Evolutionary conservation across 139 green algal species (phyloP).

Genomic region (Astrephomene gubernaculifera): DNA sequence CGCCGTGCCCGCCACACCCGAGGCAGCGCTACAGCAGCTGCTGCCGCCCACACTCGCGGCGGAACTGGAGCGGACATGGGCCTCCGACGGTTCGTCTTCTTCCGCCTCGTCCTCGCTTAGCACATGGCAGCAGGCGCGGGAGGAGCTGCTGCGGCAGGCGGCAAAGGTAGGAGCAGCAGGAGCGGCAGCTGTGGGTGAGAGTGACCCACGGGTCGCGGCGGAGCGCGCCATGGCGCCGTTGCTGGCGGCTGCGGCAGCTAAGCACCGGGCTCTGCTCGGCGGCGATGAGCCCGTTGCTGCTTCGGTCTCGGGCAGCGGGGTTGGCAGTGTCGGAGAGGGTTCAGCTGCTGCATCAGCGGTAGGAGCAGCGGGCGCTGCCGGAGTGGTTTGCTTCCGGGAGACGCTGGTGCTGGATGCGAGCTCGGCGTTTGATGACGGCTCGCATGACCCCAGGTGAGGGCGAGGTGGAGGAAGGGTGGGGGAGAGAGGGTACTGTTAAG

Average conservation of each 20-base stretch:
- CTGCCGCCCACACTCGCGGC: neutral
- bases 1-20: neutral
- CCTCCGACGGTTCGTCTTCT: no score
- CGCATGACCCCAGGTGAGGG: constrained; percentile 6
- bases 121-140: neutral
- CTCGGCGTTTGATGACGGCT: constrained; percentile 4
- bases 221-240: neutral
- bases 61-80: neutral
- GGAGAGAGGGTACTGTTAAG: no score
- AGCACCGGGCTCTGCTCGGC: neutral
- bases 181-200: neutral
- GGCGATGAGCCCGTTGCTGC: neutral
- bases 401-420: constrained; percentile 32
- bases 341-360: neutral
- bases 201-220: neutral
- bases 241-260: neutral
- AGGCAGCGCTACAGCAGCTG: neutral
- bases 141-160: neutral
- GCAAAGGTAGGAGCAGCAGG: neutral
- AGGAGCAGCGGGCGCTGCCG: neutral
- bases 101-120: neutral
- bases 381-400: constrained; percentile 32
- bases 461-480: no score
- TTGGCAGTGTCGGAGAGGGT: no score
- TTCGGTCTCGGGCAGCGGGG: neutral